A percentile compares a stretch with the other conserved stretches of the same genome.
phyloP scores from a whole-genome alignment of 2,329 filamentous ascomycete species.

The Fusarium nisikadoi region DNA sequence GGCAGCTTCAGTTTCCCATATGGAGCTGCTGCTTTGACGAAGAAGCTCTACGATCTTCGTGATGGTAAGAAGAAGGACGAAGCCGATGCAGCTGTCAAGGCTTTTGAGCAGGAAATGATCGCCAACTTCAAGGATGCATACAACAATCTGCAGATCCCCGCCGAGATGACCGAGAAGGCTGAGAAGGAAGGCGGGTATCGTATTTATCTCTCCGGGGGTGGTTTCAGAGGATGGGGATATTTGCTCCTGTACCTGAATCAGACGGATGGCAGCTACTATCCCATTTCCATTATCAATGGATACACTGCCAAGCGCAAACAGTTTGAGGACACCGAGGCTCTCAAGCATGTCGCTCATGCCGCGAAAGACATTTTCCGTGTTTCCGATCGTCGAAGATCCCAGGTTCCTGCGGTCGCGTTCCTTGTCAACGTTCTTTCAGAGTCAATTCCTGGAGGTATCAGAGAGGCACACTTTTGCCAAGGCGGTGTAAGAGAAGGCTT shows the following conservation, averaged over 20 bases:
- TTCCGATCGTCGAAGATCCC: constrained; percentile 70
- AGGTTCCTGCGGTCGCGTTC: constrained; percentile 76
- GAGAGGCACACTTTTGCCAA: constrained; percentile 74
- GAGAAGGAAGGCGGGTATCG: constrained; percentile 60
- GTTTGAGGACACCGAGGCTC: constrained; percentile 61
- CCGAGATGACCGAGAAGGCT: constrained; percentile 58
- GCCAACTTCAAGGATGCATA: constrained; percentile 63
- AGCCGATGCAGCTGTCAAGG: constrained; percentile 56
- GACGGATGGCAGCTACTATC: constrained; percentile 69
- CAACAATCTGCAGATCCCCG: constrained; percentile 62
- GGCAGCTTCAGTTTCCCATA: constrained; percentile 75
- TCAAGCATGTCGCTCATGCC: constrained; percentile 49
- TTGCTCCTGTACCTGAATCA: constrained; percentile 68
- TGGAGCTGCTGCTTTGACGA: constrained; percentile 73
- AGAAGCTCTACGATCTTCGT: constrained; percentile 60
- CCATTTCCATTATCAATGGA: constrained; percentile 78
- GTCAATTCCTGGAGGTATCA: constrained; percentile 68
- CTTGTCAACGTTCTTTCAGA: constrained; percentile 71
- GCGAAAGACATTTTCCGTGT: constrained; percentile 66
- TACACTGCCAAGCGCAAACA: constrained; percentile 62
- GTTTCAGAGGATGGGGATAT: constrained; percentile 78
- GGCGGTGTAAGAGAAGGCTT: constrained; percentile 76
- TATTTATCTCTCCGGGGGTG: constrained; percentile 76
- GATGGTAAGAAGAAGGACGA: constrained; percentile 51
- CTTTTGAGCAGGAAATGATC: constrained; percentile 62